phyloP scores from a whole-genome alignment of 768 basidiomycete species.

The Gloeostereum incarnatum region DNA sequence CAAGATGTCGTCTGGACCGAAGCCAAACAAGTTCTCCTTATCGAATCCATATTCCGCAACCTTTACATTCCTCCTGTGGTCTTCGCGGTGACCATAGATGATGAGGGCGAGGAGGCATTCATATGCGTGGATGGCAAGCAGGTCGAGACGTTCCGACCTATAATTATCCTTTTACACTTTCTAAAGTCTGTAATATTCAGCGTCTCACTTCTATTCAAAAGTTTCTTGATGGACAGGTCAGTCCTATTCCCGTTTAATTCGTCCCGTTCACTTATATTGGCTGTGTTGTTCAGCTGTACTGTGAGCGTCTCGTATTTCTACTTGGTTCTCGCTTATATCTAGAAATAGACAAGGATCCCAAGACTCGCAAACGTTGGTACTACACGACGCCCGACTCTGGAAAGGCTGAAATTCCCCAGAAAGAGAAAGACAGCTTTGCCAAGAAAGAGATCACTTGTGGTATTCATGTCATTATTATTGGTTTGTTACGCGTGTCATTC shows the following conservation, averaged over 20 bases:
- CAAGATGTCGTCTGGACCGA: conserved; percentile 73
- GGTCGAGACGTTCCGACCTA: conserved; percentile 47
- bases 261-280: neutral
- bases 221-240: conserved; percentile 66
- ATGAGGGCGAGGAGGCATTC: conserved; percentile 46
- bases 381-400: conserved; percentile 41
- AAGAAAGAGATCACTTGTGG: conserved; percentile 60
- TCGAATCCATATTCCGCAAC: conserved; percentile 73
- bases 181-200: conserved; percentile 26
- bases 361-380: conserved; percentile 55
- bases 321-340: conserved; percentile 17
- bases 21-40: conserved; percentile 57
- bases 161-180: conserved; percentile 37
- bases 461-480: conserved; percentile 13
- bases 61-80: conserved; percentile 76
- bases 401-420: conserved; percentile 42
- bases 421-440: conserved; percentile 40
- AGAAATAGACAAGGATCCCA: conserved; percentile 42
- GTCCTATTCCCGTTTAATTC: conserved; percentile 21
- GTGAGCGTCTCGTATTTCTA: conserved; percentile 7
- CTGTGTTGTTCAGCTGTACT: neutral
- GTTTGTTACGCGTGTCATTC: neutral
- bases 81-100: conserved; percentile 44
- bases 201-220: conserved; percentile 72
- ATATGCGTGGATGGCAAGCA: conserved; percentile 82